A percentile compares a stretch with the other conserved stretches of the same genome.
Evolutionary conservation across 371 early-diverging fungal genomes (phyloP).

Genomic region (Mucor racemosus): DNA sequence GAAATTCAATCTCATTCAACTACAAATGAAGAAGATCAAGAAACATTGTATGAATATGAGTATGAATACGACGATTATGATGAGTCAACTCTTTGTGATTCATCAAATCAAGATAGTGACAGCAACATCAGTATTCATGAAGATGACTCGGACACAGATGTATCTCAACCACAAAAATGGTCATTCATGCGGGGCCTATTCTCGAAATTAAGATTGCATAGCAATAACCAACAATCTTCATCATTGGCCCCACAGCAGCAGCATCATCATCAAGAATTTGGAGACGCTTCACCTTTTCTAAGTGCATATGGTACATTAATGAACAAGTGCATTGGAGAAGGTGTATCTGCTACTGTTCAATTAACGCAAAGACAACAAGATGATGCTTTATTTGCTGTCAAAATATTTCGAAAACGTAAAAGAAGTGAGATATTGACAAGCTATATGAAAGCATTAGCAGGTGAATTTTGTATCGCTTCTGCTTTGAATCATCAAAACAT

Average conservation of each 20-base stretch:
- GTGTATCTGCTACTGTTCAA: slow-evolving; percentile 27
- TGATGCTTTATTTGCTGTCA: slow-evolving; percentile 38
- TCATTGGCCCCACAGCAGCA: background rate
- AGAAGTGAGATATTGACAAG: slow-evolving; percentile 30
- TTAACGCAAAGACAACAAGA: slow-evolving; percentile 2
- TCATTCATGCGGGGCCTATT: slow-evolving; percentile 12
- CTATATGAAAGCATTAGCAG: slow-evolving; percentile 46
- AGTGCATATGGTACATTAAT: slow-evolving; percentile 20
- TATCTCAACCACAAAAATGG: slow-evolving; percentile 5
- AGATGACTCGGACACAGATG: background rate
- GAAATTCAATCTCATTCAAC: background rate
- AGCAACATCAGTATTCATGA: background rate
- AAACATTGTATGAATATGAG: slow-evolving; percentile 1
- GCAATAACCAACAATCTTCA: background rate
- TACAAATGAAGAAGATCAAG: background rate
- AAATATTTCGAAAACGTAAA: slow-evolving; percentile 41
- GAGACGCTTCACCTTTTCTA: slow-evolving; percentile 9
- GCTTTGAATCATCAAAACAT: slow-evolving; percentile 35
- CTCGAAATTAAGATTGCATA: slow-evolving; percentile 3
- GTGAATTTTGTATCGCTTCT: slow-evolving; percentile 38
- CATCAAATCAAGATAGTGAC: background rate
- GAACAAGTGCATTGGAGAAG: slow-evolving; percentile 23
- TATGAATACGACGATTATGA: slow-evolving; percentile 2
- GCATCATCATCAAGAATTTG: background rate
- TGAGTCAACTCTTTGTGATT: background rate